phyloP scores from a whole-genome alignment of 192 early-diverging fungal genomes.

The Lobosporangium transversale region DNA sequence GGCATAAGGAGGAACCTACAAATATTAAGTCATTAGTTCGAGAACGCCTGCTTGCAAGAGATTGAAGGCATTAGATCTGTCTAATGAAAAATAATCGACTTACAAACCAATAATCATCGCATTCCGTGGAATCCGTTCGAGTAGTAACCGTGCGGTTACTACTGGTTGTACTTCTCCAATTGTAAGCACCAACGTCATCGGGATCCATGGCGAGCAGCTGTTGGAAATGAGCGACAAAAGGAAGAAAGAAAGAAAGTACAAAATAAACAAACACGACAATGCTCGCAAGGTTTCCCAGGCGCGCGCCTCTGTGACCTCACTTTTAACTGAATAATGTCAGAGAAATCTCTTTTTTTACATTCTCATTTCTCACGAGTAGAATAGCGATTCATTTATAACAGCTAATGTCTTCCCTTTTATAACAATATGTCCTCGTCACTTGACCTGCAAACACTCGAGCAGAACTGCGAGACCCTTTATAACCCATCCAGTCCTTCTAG shows the following conservation, averaged over 20 bases:
- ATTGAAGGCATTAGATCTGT: no score
- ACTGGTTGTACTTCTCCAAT: conserved; percentile 14
- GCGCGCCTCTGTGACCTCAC: no score
- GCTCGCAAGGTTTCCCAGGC: no score
- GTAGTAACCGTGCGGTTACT: no score
- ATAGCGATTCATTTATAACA: no score
- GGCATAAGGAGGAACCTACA: conserved; percentile 26
- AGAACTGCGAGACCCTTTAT: conserved; percentile 44
- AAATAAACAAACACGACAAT: no score
- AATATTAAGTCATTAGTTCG: no score
- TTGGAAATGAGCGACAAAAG: not conserved
- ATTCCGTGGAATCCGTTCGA: not conserved
- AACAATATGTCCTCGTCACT: conserved; percentile 27
- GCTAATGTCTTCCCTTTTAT: not conserved
- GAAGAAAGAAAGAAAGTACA: not conserved
- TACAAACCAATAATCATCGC: conserved; percentile 46
- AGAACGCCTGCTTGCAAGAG: no score
- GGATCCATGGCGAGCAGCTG: conserved; percentile 16
- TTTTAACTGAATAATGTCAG: no score
- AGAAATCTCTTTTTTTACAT: no score
- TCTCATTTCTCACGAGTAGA: no score
- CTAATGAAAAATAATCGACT: not conserved
- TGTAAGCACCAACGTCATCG: conserved; percentile 33
- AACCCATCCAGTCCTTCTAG: conserved; percentile 28
- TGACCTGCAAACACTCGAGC: conserved; percentile 32